phyloP scores from a whole-genome alignment of 345 rosid species.

The Noccaea caerulescens region DNA sequence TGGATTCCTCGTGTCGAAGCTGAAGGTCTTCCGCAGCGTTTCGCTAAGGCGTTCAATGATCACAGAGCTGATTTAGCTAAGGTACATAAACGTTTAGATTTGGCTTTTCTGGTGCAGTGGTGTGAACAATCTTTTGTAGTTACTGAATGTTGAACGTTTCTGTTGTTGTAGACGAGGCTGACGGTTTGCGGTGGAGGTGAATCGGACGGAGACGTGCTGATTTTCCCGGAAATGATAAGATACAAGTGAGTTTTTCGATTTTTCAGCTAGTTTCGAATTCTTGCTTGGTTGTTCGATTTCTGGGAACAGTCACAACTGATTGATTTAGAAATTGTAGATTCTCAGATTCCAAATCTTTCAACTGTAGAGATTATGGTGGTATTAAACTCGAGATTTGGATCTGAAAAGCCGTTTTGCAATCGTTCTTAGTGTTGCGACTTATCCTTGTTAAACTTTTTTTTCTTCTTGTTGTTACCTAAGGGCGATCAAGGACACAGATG shows the following conservation, averaged over 20 bases:
- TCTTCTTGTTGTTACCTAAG: constrained; percentile 43
- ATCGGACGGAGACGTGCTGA: constrained; percentile 84
- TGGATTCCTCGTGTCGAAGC: constrained; percentile 81
- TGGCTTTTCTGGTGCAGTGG: background rate
- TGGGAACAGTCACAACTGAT: background rate
- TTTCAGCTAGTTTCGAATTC: constrained; percentile 5
- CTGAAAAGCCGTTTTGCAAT: constrained; percentile 5
- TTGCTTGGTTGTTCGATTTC: constrained; percentile 16
- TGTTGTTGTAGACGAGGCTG: constrained; percentile 55
- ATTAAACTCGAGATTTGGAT: constrained; percentile 12
- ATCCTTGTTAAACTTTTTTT: constrained; percentile 11
- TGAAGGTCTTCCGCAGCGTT: constrained; percentile 68
- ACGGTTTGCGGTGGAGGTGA: constrained; percentile 75
- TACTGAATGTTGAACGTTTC: constrained; percentile 2
- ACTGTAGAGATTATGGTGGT: constrained; percentile 14
- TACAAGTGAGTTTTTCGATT: constrained; percentile 66
- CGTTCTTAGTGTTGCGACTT: background rate
- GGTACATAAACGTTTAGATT: constrained; percentile 46
- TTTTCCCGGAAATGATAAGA: constrained; percentile 90
- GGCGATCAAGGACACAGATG: constrained; percentile 66
- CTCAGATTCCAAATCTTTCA: background rate
- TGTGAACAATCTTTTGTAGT: background rate
- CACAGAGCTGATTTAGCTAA: constrained; percentile 67
- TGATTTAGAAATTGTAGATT: background rate
- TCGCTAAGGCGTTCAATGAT: constrained; percentile 64